These are phyloP conservation scores for Ophidiomyces ophidiicola DNA, from an alignment of 2,329 filamentous ascomycete species.

Conservation along the genomic window DNA sequence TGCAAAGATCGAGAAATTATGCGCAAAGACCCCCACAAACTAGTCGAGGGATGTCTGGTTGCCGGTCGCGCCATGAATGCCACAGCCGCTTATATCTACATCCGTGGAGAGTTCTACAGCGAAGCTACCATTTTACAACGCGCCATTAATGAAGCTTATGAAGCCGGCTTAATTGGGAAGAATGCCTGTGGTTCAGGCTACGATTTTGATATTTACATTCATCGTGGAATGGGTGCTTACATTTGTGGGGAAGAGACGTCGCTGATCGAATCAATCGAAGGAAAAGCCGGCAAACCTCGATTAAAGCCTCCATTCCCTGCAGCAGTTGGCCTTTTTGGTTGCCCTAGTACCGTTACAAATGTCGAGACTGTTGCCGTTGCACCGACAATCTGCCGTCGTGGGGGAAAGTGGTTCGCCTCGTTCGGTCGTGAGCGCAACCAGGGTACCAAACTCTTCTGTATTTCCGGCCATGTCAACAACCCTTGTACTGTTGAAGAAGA, in stretches of 20 bases:
- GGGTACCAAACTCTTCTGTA: slow-evolving; percentile 96
- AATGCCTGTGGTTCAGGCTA: slow-evolving; percentile 95
- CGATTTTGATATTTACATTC: slow-evolving; percentile 93
- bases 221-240: slow-evolving; percentile 94
- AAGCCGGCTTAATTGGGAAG: slow-evolving; percentile 89
- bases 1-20: slow-evolving; percentile 99
- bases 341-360: slow-evolving; percentile 94
- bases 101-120: slow-evolving; percentile 94
- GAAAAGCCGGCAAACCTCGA: slow-evolving; percentile 95
- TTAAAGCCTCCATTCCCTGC: slow-evolving; percentile 98
- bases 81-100: slow-evolving; percentile 97
- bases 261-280: slow-evolving; percentile 93
- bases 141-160: slow-evolving; percentile 95
- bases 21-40: slow-evolving; percentile 99
- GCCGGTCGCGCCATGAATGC: slow-evolving; percentile 98
- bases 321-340: slow-evolving; percentile 92
- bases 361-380: slow-evolving; percentile 94
- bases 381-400: slow-evolving; percentile 88
- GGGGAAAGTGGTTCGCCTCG: slow-evolving; percentile 79
- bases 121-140: slow-evolving; percentile 87
- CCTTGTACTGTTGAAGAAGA: slow-evolving; percentile 96
- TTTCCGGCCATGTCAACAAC: slow-evolving; percentile 98
- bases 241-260: slow-evolving; percentile 98
- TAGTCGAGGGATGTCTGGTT: slow-evolving; percentile 91
- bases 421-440: slow-evolving; percentile 95